Conservation (phyloP, 1,284 basidiomycete genomes). For the Moniliophthora roreri region DNA sequence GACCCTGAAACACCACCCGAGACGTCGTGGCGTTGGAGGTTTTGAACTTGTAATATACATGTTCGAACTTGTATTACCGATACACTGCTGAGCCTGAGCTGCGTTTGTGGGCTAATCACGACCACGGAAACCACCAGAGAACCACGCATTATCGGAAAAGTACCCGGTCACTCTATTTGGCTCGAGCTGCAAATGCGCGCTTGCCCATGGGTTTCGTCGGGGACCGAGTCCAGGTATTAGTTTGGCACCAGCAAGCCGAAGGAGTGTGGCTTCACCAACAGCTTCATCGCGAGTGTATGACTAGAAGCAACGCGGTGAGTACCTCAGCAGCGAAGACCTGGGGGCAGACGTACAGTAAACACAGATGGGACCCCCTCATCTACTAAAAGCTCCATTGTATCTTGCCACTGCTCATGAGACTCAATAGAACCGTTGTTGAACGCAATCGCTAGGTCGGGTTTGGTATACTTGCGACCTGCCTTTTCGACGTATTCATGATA, state of each 20-base stretch:
- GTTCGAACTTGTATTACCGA: no score
- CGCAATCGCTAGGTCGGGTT: conserved; percentile 30
- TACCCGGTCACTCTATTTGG: background rate
- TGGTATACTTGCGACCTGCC: conserved; percentile 17
- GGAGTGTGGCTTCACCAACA: conserved; percentile 19
- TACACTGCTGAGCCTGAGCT: no score
- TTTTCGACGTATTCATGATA: conserved; percentile 26
- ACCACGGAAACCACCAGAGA: background rate
- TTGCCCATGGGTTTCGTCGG: background rate
- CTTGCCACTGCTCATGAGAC: conserved; percentile 20
- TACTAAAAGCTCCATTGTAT: conserved; percentile 24
- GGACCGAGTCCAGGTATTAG: conserved; percentile 24
- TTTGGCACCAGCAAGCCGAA: conserved; percentile 22
- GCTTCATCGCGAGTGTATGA: conserved; percentile 30
- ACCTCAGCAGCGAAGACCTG: background rate
- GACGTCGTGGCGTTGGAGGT: no score
- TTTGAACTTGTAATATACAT: no score
- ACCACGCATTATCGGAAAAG: background rate
- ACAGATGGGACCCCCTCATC: conserved; percentile 24
- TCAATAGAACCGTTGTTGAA: conserved; percentile 31
- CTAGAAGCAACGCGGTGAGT: conserved; percentile 4
- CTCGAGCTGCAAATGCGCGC: background rate
- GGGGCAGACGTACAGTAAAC: conserved; percentile 24
- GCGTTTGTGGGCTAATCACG: no score
- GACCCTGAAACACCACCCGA: no score